Percentiles rank a stretch among this genome's conserved stretches.
phyloP scores from a whole-genome alignment of 129 eudicot species.

The Helianthus tuberosus region DNA sequence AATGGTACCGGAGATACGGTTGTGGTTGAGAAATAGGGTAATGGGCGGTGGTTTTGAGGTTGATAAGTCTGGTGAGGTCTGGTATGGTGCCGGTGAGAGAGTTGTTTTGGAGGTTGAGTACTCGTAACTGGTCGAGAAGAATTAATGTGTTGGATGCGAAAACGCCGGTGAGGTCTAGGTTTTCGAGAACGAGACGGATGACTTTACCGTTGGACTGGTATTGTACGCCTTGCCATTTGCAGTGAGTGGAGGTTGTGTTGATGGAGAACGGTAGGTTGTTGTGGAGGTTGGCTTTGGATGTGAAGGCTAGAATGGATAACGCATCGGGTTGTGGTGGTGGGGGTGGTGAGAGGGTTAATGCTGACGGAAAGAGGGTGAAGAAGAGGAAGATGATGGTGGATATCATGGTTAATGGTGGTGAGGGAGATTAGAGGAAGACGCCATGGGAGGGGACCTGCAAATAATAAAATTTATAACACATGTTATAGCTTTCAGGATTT shows the following conservation, averaged over 20 bases:
- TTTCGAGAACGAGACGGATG: slow-evolving; percentile 50
- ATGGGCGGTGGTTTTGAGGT: slow-evolving; percentile 71
- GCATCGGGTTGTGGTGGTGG: slow-evolving; percentile 41
- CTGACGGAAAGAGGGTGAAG: neutral
- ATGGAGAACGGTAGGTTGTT: slow-evolving; percentile 47
- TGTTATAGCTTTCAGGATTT: no score
- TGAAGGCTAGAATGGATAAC: slow-evolving; percentile 55
- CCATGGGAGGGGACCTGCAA: slow-evolving; percentile 21
- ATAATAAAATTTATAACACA: neutral
- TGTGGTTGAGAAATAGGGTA: slow-evolving; percentile 68
- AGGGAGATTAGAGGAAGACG: neutral
- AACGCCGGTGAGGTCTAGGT: slow-evolving; percentile 49
- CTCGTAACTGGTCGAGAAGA: slow-evolving; percentile 73
- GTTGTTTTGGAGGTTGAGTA: slow-evolving; percentile 70
- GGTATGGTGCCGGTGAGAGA: slow-evolving; percentile 86
- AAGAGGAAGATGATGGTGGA: neutral
- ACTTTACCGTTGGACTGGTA: slow-evolving; percentile 49
- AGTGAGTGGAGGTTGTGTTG: slow-evolving; percentile 36
- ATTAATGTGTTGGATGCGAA: slow-evolving; percentile 57
- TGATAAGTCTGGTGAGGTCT: slow-evolving; percentile 55
- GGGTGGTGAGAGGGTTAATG: slow-evolving; percentile 21
- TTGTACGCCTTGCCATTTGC: slow-evolving; percentile 76
- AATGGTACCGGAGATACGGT: slow-evolving; percentile 55
- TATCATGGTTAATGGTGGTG: slow-evolving; percentile 13
- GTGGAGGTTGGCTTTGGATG: slow-evolving; percentile 64